Evolutionary conservation across 805 yeast genomes (phyloP), one percentile per base, ranked within the genome.

Genomic region (Nakazawaea ernobii): DNA sequence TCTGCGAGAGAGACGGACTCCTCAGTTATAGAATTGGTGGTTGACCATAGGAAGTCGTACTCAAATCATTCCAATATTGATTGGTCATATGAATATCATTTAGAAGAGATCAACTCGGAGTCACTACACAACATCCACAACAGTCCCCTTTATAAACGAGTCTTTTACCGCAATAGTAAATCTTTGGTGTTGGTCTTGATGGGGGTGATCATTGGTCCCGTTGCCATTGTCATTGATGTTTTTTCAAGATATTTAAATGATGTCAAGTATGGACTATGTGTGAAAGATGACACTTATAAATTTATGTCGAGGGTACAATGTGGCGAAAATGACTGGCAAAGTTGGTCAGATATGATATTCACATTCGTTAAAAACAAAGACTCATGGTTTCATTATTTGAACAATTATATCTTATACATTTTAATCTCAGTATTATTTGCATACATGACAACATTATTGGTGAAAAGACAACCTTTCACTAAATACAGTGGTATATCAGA

Each of bases 401-500:
- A 56, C 43, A 63, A 68, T 33, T 69, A 66, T 49, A 39, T 70
- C 5, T 49, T 77, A 5, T 73, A 67, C 52, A 42, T 70, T 1
- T n/a, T 63, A 3, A 55, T 69, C 3, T 66, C 79, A 1, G 49
- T 69, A 2, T 20, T 66, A 8, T 62, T 74, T 32, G 78, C 77
- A 0, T 46, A 63, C 1, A 46, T 65, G 0, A 71, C 80, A 0
- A 67, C 71, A 8, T 42, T 59, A 1, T 35, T 67, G 4, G 57
- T 67, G 1, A 48, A 52, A 30, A 52, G 45, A 26, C 64, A 75
- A 2, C 66, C 70, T 0, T 66, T 65, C 49, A 69, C 77, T 5
- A 59, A 68, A 24, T 69, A 71, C 49, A 74, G 86, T 43, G 96
- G 96, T 6, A 84, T 88, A 28, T 75, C 90, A 0, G 95, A 87